Conservation (phyloP, 2,329 filamentous ascomycete genomes). For the Colletotrichum tabaci region DNA sequence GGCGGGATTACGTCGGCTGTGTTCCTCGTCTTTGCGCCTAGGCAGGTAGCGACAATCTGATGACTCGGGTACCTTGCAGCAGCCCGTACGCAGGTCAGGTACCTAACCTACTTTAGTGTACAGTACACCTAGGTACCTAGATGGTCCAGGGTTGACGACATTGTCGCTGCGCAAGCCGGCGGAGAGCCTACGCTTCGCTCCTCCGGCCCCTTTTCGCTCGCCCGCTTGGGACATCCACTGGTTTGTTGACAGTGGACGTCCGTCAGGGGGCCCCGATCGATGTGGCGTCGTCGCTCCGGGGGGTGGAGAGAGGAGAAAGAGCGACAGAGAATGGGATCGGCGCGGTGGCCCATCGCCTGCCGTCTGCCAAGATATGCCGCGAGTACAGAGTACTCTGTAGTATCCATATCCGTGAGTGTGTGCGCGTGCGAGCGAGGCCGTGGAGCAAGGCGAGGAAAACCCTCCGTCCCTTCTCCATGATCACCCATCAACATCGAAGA, state of each 20-base stretch:
- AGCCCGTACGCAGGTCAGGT: too few relatives aligned
- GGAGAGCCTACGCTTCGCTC: conserved; percentile 33
- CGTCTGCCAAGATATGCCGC: background rate
- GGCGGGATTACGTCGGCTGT: conserved; percentile 20
- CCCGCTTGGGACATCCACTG: background rate
- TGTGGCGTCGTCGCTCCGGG: conserved; percentile 23
- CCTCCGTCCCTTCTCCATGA: conserved; percentile 28
- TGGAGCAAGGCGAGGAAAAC: conserved; percentile 22
- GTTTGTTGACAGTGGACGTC: background rate
- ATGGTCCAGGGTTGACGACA: conserved; percentile 18
- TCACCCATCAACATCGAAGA: conserved; percentile 24
- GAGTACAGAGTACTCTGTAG: too few relatives aligned
- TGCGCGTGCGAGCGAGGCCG: background rate
- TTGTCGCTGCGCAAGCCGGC: conserved; percentile 27
- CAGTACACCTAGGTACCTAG: too few relatives aligned
- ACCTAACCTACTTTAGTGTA: too few relatives aligned
- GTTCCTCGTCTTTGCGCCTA: background rate
- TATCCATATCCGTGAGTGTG: too few relatives aligned
- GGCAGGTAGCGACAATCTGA: background rate
- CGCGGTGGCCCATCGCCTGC: conserved; percentile 8
- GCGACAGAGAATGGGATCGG: conserved; percentile 33
- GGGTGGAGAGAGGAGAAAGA: too few relatives aligned
- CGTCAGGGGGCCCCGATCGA: conserved; percentile 9
- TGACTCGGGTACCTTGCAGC: conserved; percentile 34
- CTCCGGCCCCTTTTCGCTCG: conserved; percentile 15